Percentiles rank a stretch among this genome's conserved stretches.
Evolutionary conservation across 202 grass and related monocot species (phyloP).

Genomic region (Dendrocalamus latiflorus): DNA sequence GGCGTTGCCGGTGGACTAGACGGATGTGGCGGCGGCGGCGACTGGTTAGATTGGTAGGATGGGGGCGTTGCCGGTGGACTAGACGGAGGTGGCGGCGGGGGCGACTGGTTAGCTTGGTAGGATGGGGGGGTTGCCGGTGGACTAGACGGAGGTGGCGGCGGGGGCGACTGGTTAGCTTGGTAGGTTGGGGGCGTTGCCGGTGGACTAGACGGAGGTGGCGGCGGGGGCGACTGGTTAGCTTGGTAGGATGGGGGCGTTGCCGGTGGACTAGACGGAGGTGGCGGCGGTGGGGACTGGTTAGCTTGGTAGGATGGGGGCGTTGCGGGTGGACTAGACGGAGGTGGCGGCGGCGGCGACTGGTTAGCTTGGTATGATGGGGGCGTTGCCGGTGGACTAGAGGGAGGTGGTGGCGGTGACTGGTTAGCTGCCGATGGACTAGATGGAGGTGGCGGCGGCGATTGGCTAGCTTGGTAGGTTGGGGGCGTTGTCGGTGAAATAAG

Average conservation of each 20-base stretch:
- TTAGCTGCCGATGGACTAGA: not conserved
- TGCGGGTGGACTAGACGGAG: too few species aligned
- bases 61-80: not conserved
- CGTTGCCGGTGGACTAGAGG: not conserved
- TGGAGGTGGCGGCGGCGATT: not conserved
- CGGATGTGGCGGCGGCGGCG: too few species aligned
- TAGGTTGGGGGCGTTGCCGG: not conserved
- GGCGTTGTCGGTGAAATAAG: not conserved
- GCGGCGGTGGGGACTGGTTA: not conserved
- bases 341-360: not conserved
- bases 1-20: not conserved
- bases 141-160: not conserved
- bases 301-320: too few species aligned
- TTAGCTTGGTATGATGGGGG: not conserved
- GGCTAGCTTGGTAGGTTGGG: not conserved
- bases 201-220: not conserved
- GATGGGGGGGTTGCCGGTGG: not conserved
- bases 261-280: not conserved
- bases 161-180: not conserved
- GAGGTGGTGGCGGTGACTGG: not conserved
- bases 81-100: not conserved
- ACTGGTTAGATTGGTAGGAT: not conserved
- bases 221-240: too few species aligned
- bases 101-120: not conserved
- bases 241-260: too few species aligned